Evolutionary conservation across 176 grass and related monocot genomes (phyloP).

Genomic region (Oryza glaberrima): DNA sequence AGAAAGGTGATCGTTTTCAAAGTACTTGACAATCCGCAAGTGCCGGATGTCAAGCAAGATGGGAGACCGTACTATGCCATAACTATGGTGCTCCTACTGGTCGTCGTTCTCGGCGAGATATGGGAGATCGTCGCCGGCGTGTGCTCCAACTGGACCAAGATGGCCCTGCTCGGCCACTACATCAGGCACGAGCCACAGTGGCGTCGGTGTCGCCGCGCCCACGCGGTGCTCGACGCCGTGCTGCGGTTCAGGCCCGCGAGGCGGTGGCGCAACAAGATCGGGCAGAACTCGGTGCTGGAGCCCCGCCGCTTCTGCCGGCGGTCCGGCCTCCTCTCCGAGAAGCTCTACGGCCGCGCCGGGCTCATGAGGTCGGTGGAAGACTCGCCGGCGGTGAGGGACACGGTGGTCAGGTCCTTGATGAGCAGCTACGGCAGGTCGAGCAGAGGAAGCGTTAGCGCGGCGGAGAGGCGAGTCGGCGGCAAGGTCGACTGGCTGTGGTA

Average conservation of each 20-base stretch:
- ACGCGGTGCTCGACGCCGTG: neutral
- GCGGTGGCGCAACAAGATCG: constrained; percentile 18
- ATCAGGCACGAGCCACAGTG: neutral
- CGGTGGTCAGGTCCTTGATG: neutral
- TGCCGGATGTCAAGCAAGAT: too few species aligned
- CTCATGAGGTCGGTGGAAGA: constrained; percentile 9
- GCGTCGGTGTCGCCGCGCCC: too few species aligned
- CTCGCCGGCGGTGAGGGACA: neutral
- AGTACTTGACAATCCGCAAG: too few species aligned
- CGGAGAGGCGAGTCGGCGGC: too few species aligned
- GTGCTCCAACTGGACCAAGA: constrained; percentile 36
- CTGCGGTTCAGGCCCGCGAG: neutral
- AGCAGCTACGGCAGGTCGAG: neutral
- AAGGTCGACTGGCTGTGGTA: too few species aligned
- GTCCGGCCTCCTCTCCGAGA: neutral
- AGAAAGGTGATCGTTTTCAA: too few species aligned
- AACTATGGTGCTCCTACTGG: too few species aligned
- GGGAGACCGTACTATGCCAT: too few species aligned
- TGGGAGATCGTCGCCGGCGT: constrained; percentile 29
- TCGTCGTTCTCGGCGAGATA: neutral
- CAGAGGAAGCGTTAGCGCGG: too few species aligned
- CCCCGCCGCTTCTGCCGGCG: neutral
- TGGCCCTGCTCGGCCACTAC: constrained; percentile 35
- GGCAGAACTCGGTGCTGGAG: constrained; percentile 38
- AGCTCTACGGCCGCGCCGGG: neutral